These are phyloP conservation scores for Populus deltoides DNA, from an alignment of 345 rosid species.

Conservation along the genomic window DNA sequence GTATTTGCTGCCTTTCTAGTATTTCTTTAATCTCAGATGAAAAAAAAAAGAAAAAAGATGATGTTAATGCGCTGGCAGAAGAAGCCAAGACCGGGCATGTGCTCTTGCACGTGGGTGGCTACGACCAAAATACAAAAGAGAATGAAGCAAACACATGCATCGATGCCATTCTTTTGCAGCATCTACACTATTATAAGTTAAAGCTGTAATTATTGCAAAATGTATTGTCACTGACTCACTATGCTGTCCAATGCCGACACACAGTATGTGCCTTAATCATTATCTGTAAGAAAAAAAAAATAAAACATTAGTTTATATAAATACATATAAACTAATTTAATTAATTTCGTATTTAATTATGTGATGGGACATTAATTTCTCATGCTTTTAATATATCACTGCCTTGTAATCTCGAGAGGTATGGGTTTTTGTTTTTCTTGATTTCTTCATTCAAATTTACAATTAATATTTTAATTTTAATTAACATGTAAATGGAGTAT, in stretches of 20 bases:
- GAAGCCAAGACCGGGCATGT: slow-evolving; percentile 15
- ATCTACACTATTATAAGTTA: background rate
- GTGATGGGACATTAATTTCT: background rate
- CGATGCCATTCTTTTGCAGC: background rate
- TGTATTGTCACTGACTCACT: background rate
- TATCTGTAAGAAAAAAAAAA: background rate
- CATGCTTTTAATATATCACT: background rate
- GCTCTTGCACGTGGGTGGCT: slow-evolving; percentile 19
- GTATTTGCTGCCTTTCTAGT: too few species aligned
- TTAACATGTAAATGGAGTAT: too few species aligned
- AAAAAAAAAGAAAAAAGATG: background rate
- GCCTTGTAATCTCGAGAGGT: too few species aligned
- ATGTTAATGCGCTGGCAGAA: background rate
- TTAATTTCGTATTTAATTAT: background rate
- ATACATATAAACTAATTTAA: background rate
- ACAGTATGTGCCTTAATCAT: slow-evolving; percentile 7
- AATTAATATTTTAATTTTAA: too few species aligned
- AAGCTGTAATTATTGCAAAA: too few species aligned
- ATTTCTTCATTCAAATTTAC: too few species aligned
- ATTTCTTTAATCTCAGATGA: too few species aligned
- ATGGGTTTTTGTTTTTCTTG: too few species aligned
- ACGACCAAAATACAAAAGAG: slow-evolving; percentile 10
- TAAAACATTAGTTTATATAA: background rate
- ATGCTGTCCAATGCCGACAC: background rate
- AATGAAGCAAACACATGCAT: slow-evolving; percentile 6